These are phyloP conservation scores for Chytriomyces hyalinus DNA, from an alignment of 192 early-diverging fungal species.

Conservation along the genomic window DNA sequence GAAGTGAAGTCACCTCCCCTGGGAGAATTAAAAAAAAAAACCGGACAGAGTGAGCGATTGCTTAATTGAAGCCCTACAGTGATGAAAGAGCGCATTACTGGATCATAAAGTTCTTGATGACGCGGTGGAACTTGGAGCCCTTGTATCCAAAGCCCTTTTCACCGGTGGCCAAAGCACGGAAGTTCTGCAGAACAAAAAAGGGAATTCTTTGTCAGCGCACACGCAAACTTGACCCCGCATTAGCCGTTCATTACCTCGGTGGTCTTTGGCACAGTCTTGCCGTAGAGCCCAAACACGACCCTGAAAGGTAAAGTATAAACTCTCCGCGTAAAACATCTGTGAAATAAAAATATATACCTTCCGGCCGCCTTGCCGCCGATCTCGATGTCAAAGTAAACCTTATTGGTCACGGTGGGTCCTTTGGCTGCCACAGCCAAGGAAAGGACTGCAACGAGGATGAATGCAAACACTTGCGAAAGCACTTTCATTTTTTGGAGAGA, in stretches of 20 bases:
- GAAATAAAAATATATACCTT: constrained; percentile 6
- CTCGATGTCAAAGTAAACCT: constrained; percentile 58
- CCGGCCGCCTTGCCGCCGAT: constrained; percentile 55
- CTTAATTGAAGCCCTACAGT: background rate
- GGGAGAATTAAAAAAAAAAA: background rate
- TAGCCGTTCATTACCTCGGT: constrained; percentile 69
- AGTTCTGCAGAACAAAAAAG: constrained; percentile 77
- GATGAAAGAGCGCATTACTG: constrained; percentile 57
- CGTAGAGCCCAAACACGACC: constrained; percentile 58
- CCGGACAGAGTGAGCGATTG: background rate
- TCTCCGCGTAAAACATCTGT: background rate
- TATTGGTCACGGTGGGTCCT: constrained; percentile 58
- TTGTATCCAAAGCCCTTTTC: constrained; percentile 91
- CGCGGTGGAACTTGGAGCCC: constrained; percentile 79
- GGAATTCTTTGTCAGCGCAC: constrained; percentile 60
- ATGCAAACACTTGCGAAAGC: too few relatives aligned
- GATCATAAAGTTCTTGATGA: constrained; percentile 77
- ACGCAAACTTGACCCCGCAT: constrained; percentile 68
- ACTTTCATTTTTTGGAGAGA: too few relatives aligned
- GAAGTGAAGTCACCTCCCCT: constrained; percentile 84
- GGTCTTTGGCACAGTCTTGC: constrained; percentile 55
- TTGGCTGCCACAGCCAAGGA: constrained; percentile 36
- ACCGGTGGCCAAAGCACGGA: constrained; percentile 75
- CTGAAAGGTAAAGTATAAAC: constrained; percentile 1
- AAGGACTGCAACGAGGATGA: too few relatives aligned